Base-by-base conservation (phyloP, 257 asterid genomes). In the Voacanga thouarsii region DNA sequence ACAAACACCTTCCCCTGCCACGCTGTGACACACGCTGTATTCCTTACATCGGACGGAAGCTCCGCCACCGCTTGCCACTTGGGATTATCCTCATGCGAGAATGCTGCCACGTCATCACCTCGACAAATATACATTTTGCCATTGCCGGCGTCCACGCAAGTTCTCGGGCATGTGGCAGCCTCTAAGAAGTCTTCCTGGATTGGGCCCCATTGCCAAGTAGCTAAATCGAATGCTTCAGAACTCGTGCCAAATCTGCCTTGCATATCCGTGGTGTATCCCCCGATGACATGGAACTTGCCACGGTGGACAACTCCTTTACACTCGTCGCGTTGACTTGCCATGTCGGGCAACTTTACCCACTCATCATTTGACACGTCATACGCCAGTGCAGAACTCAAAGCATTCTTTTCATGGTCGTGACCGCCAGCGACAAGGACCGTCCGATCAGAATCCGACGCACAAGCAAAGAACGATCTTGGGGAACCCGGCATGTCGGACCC, bases 381-480 rank as follows among this genome's bases (percentile, higher is more conserved):
- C 47, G 88, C 87, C 85, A 89, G 24, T 2, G 92, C 92, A 1
- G 95, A 90, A n/a, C 65, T 84, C 77, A 94, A 39, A 0, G 98
- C 96, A 49, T 89, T 82, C 78, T 92, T 93, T 45, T 87, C 92
- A 7, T 70, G 71, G 63, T 92, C 97, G 75, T 94, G 98, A 0
- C 98, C 98, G 0, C 98, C 98, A 3, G 95, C 96, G 12, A 94
- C 90, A 37, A 80, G 87, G 64, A 92, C 94, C 75, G 57, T 87
- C 55, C 85, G 78, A 0, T 75, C 68, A 43, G 39, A 37, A 74
- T 92, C 97, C 7, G 97, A 85, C 33, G 89, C 90, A 59, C 97
- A 90, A 0, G 90, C 97, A 51, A 94, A 94, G 85, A 92, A 90
- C 0, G 87, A 79, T 47, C 97, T 75, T 60, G 45, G 84, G 33